Evolutionary conservation across 225 moss, liverwort and hornwort genomes (phyloP), one percentile per base, ranked within the genome.

Genomic region (Climacium dendroides): DNA sequence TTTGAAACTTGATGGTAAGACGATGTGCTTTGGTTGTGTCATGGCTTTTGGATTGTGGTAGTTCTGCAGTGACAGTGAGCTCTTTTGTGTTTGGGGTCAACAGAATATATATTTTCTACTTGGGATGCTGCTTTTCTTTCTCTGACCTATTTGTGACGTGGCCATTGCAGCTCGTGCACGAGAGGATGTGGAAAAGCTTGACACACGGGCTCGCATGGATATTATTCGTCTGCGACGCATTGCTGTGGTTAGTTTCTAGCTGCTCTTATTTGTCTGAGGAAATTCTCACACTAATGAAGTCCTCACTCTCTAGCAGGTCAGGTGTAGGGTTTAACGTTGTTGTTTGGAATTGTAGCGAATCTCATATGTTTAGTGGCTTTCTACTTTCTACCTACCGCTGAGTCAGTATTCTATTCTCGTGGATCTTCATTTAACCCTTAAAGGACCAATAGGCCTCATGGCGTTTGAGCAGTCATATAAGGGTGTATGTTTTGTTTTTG

Each of bases 161-260:
- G 28, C 55, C 75, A 73, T 78, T 89, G 86, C 95, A 97, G 98
- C 98, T 84, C 96, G 98, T 86, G 96, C 96, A 72, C 92, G 98
- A 92, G 94, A 95, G 92, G 98, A 96, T 82, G 94, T 95, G 58
- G 95, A 91, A 91, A 96, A 98, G 92, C 91, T 98, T 83, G 98
- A 98, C 85, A 87, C 90, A 47, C 90, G 94, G 80, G 96, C 98
- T 47, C 98, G 98, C 50, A 91, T 88, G 82, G 93, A 96, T 62
- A 93, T 98, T 84, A 88, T 85, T 60, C 93, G 96, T 58, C 86
- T 98, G 61, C 95, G 95, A 30, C 91, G 90, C 23, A 92, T 97
- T 80, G 96, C 92, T 75, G 82, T 95, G 93, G 96, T 98, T 81
- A 89, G 93, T 88, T 66, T 66, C 70, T 73, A 55, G 64, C 61